phyloP scores from a whole-genome alignment of 2,329 filamentous ascomycete species.

The Phaeoacremonium minimum region DNA sequence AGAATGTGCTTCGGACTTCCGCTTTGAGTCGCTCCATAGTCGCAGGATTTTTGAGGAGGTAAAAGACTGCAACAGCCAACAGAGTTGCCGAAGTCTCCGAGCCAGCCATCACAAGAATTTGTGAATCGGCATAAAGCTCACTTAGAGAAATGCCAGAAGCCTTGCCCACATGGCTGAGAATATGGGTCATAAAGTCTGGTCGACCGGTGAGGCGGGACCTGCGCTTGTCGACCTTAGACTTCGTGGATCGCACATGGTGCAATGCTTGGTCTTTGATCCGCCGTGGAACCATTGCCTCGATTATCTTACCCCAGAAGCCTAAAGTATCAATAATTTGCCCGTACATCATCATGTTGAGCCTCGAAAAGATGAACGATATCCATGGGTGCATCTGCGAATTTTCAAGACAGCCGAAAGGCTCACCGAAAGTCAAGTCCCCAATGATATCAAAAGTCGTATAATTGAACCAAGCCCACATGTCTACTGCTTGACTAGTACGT shows the following conservation, averaged over 20 bases:
- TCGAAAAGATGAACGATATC: constrained; percentile 16
- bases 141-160: constrained; percentile 5
- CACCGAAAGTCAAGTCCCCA: constrained; percentile 18
- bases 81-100: constrained; percentile 12
- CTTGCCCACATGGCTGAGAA: constrained; percentile 5
- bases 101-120: constrained; percentile 11
- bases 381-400: constrained; percentile 15
- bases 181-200: constrained; percentile 8
- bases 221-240: constrained; percentile 11
- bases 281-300: constrained; percentile 8
- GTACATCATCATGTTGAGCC: constrained; percentile 15
- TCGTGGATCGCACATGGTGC: constrained; percentile 8
- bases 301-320: constrained; percentile 6
- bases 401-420: constrained; percentile 16
- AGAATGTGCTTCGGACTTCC: constrained; percentile 7
- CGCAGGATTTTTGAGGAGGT: constrained; percentile 9
- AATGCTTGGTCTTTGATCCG: constrained; percentile 6
- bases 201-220: constrained; percentile 6
- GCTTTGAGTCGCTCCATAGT: constrained; percentile 3
- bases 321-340: constrained; percentile 10
- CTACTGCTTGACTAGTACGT: constrained; percentile 11
- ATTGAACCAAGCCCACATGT: constrained; percentile 19
- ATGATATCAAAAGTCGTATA: constrained; percentile 19
- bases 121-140: constrained; percentile 11
- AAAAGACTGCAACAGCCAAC: constrained; percentile 9